These are phyloP conservation scores for Nepenthes alata DNA, from an alignment of 179 eudicot genomes.

Conservation along the genomic window DNA sequence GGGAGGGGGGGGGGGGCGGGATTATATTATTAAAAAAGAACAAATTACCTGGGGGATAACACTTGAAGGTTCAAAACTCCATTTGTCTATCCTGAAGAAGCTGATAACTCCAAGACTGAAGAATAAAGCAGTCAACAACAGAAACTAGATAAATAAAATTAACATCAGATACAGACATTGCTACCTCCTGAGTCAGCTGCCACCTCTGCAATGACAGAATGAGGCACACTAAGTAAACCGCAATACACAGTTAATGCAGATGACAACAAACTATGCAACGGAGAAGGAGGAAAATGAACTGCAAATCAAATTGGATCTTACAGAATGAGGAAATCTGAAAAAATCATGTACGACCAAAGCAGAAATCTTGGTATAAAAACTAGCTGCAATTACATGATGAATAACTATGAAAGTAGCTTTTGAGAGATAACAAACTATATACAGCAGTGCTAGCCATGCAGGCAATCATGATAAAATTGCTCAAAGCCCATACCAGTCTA, in stretches of 20 bases:
- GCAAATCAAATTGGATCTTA: slow-evolving; percentile 26
- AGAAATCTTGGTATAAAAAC: slow-evolving; percentile 47
- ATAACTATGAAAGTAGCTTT: slow-evolving; percentile 36
- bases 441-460: slow-evolving; percentile 88
- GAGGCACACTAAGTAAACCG: slow-evolving; percentile 93
- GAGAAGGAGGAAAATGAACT: slow-evolving; percentile 4
- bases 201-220: slow-evolving; percentile 80
- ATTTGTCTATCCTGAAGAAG: slow-evolving; percentile 69
- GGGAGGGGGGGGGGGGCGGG: too few species aligned
- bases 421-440: slow-evolving; percentile 55
- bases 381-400: slow-evolving; percentile 52
- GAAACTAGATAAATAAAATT: neutral
- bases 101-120: slow-evolving; percentile 3
- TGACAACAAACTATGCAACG: neutral
- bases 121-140: neutral
- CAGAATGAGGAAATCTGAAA: slow-evolving; percentile 89
- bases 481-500: slow-evolving; percentile 83
- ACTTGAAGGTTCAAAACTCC: slow-evolving; percentile 91
- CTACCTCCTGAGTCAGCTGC: slow-evolving; percentile 99
- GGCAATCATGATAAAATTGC: slow-evolving; percentile 69
- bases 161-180: slow-evolving; percentile 40
- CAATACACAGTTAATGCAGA: slow-evolving; percentile 3
- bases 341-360: slow-evolving; percentile 71
- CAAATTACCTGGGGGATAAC: slow-evolving; percentile 78
- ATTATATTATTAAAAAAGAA: too few species aligned